phyloP scores from a whole-genome alignment of 768 basidiomycete species.

The Xerocomus potaroensis region DNA sequence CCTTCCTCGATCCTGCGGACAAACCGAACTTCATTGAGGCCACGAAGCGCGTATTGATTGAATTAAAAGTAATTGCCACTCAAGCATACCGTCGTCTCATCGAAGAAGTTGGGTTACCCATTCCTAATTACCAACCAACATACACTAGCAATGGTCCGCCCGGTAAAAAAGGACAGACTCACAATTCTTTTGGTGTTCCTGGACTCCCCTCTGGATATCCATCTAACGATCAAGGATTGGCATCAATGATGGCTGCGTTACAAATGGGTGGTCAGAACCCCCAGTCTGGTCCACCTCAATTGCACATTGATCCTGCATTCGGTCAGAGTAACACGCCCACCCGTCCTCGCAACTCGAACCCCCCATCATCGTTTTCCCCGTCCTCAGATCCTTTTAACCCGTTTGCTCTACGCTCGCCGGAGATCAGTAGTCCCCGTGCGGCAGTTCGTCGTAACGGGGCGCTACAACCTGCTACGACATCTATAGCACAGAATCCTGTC shows the following conservation, averaged over 20 bases:
- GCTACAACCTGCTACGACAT: conserved; percentile 29
- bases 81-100: conserved; percentile 92
- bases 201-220: conserved; percentile 78
- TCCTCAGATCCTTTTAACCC: conserved; percentile 55
- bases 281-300: conserved; percentile 69
- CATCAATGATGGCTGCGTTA: conserved; percentile 89
- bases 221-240: conserved; percentile 77
- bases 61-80: conserved; percentile 89
- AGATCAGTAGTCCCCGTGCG: conserved; percentile 47
- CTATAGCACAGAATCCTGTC: conserved; percentile 26
- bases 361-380: conserved; percentile 47
- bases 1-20: conserved; percentile 71
- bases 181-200: conserved; percentile 61
- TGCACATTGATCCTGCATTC: conserved; percentile 67
- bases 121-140: conserved; percentile 81
- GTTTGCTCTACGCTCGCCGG: conserved; percentile 48
- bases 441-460: conserved; percentile 43
- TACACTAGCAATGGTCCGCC: conserved; percentile 60
- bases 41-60: conserved; percentile 85
- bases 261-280: conserved; percentile 89
- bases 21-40: conserved; percentile 75
- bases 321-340: conserved; percentile 39
- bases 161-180: conserved; percentile 53
- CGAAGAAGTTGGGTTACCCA: conserved; percentile 90
- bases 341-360: conserved; percentile 43